Base-by-base conservation (phyloP, 805 yeast species). In the Torulaspora franciscae region DNA sequence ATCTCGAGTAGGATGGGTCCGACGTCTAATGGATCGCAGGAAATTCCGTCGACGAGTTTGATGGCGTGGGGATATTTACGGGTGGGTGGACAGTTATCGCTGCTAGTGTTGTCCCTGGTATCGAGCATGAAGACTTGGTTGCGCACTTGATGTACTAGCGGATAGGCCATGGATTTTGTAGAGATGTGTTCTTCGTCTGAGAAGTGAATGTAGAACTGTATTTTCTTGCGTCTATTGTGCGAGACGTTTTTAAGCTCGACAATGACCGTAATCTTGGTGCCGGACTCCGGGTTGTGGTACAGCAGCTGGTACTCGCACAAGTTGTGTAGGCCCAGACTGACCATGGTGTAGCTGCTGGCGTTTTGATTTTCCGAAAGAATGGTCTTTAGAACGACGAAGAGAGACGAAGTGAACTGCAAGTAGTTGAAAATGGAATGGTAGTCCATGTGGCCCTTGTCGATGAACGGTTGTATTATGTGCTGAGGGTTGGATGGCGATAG, bases 381-480 rank as follows among this genome's bases (percentile, higher is more conserved):
- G 8, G 40, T 35, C 35, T 54, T 50, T 5, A 60, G 34, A 5
- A 59, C 50, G 3, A 51, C 43, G 44, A 64, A 64, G 7, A 64
- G 45, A 0, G 61, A 52, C 9, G 65, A 61, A 1, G 69, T 64
- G 42, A 64, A 64, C 36, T 63, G 67, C 37, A 64, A 42, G 42
- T 64, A 64, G 45, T 62, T 59, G 55, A 65, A 65, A 15, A 64
- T 57, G 34, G 61, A 61, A 46, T 62, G 65, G 42, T 63, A 62
- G 47, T 60, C 62, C 48, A 56, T 44, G 30, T 51, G 52, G n/a
- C 52, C 51, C 7, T 46, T 48, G 33, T 58, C 64, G 19, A 65
- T 50, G 44, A 64, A 62, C 13, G 63, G 62, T 40, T 62, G 65
- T 10, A 65, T 53, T 13, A 61, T 57, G 49, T 54, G 55, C 48